Base-by-base conservation (phyloP, 179 eudicot genomes). In the Heliamphora pulchella region DNA sequence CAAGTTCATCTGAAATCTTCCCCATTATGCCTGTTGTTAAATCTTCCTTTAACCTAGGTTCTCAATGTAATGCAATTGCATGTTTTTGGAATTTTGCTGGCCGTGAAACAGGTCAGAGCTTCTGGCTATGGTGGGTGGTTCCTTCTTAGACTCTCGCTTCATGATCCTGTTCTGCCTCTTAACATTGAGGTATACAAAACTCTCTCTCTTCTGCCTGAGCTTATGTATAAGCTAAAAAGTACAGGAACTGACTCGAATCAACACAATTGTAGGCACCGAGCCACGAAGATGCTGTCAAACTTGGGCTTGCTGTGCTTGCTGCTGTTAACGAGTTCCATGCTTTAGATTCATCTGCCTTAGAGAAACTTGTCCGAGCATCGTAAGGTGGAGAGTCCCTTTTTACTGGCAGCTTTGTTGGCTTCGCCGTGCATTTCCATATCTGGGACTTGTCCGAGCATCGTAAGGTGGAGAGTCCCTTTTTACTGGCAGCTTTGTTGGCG, bases 121-220 rank as follows among this genome's bases (percentile, higher is more conserved):
- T 92, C 99, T 20, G 98, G 99, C 57, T 90, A 86, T 87, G 96
- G 96, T 18, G 99, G 99, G 59, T 96, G 99, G 99, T 96, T 96
- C 82, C 97, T 96, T 64, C 85, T 96, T 64, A 84, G 99, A 85
- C 97, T 96, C 76, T 96, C 98, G 17, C 99, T 96, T 76, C 99
- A 96, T 71, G 99, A 96, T 88, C 99, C 99, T 11, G 99, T 96
- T 63, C 88, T 96, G 57, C 99, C 99, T 58, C 99, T 96, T 61
- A 96, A 96, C 80, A 94, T 96, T 31, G 99, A 96, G 99, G 99
- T 94, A 84, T 43, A 39, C 5, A 62, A 47, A 64, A 55, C 73
- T 8, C 13, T 72, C 62, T 72, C n/a, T 2, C 61, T 65, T 43
- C 47, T 54, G 5, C 18, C 20, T 59, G 47, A 68, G 44, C 51